phyloP scores from a whole-genome alignment of 1,284 basidiomycete genomes.

The Cystobasidium slooffiae region DNA sequence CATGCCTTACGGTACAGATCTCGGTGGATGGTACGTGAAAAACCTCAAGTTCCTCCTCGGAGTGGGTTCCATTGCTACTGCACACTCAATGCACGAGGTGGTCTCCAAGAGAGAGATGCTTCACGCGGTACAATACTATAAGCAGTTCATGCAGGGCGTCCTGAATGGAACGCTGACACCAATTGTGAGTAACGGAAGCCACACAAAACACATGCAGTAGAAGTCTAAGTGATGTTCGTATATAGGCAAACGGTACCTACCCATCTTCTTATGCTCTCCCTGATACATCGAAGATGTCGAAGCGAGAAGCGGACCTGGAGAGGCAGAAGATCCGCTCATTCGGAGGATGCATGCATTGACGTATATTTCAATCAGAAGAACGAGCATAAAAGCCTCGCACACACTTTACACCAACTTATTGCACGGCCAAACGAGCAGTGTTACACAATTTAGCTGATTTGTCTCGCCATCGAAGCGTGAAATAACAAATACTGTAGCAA shows the following conservation, averaged over 20 bases:
- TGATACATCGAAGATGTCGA: conserved; percentile 14
- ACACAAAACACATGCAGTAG: background rate
- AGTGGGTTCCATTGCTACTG: conserved; percentile 26
- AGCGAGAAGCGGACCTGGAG: conserved; percentile 12
- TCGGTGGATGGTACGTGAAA: conserved; percentile 21
- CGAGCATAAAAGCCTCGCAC: background rate
- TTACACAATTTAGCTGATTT: no score
- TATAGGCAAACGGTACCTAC: conserved; percentile 24
- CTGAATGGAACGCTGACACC: conserved; percentile 28
- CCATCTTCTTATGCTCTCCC: conserved; percentile 25
- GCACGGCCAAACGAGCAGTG: no score
- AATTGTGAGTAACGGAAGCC: conserved; percentile 5
- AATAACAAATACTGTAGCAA: no score
- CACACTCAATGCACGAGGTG: conserved; percentile 27
- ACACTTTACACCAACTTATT: no score
- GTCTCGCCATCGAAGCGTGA: no score
- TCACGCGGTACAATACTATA: conserved; percentile 26
- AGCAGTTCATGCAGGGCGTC: conserved; percentile 32
- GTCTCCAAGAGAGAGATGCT: conserved; percentile 37
- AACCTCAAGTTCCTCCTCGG: conserved; percentile 38
- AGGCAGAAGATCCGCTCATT: conserved; percentile 17
- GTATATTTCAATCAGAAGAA: background rate
- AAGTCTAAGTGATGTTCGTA: background rate
- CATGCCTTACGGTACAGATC: conserved; percentile 35
- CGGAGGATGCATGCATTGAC: conserved; percentile 28